Evolutionary conservation across 2,329 filamentous ascomycete genomes (phyloP).

Genomic region (Colletotrichum kahawae): DNA sequence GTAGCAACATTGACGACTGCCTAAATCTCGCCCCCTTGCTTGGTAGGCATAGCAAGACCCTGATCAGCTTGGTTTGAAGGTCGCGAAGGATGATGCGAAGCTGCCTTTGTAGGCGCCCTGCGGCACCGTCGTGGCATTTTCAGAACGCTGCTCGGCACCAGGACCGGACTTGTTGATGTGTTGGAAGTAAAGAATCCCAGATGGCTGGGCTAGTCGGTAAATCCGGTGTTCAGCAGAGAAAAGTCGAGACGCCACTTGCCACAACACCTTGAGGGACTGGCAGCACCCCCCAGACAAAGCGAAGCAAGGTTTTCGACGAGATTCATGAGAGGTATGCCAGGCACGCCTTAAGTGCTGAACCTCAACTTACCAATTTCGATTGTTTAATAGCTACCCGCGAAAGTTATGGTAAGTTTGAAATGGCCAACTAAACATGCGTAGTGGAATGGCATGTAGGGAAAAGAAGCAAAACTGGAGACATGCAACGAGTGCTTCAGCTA

Average conservation of each 20-base stretch:
- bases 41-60: no score
- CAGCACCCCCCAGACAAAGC: accelerated
- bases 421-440: neutral
- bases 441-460: neutral
- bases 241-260: neutral
- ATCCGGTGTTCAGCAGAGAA: accelerated
- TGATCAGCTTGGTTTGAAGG: neutral
- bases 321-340: accelerated
- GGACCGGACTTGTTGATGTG: accelerated
- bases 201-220: neutral
- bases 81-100: neutral
- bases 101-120: accelerated
- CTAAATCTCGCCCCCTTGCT: no score
- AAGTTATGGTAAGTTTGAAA: accelerated
- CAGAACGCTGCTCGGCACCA: neutral
- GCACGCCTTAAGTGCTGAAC: neutral
- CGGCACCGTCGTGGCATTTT: neutral
- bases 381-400: accelerated
- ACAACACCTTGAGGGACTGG: neutral
- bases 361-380: neutral
- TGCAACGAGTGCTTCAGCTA: neutral
- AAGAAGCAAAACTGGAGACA: neutral
- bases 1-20: no score
- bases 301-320: neutral
- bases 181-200: accelerated